Base-by-base conservation (phyloP, 345 rosid species). In the Rhodamnia rubescens region DNA sequence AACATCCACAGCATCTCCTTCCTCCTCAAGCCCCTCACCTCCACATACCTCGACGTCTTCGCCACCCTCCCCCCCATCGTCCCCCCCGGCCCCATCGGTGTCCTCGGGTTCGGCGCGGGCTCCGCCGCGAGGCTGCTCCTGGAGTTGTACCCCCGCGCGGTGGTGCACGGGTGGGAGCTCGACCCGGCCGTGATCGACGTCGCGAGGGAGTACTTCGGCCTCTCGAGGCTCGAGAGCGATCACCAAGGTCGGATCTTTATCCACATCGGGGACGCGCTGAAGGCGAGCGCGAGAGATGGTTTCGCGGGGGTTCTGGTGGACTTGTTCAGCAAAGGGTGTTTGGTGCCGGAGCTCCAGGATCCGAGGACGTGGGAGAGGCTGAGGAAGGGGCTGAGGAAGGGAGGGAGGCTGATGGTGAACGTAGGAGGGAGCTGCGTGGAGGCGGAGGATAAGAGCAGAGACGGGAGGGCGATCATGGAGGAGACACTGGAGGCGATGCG, bases 1-100 rank as follows among this genome's bases (percentile, higher is more conserved):
- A 97, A 95, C 93, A 95, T 95, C 87, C 99, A 95, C 91, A 94
- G 98, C 90, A 91, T 95, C 80, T 95, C 95, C 51, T 97, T 92
- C 91, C 95, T 90, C 87, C 92, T 92, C 87, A 93, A 89, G 80
- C 87, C 93, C 22, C 74, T 97, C 82, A 95, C 98, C 83, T 84
- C 90, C 82, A 88, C 98, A n/a, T 95, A 95, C 90, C 96, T 91
- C 91, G 98, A 97, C 87, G 95, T 94, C 81, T 96, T 92, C 89
- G 97, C 98, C 26, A 93, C 97, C 47, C 78, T 96, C 58, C 96
- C 99, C 32, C 96, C 95, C 3, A 88, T 92, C 54, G 61, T 94
- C n/a, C 96, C 97, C 6, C 91, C 93, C 5, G 95, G 98, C 74
- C 95, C 98, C 6, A 82, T 96, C 26, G 99, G 92, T n/a, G 59